Evolutionary conservation across 192 early-diverging fungal species (phyloP), one percentile per base, ranked within the genome.

Genomic region (Oehlia diaphana): DNA sequence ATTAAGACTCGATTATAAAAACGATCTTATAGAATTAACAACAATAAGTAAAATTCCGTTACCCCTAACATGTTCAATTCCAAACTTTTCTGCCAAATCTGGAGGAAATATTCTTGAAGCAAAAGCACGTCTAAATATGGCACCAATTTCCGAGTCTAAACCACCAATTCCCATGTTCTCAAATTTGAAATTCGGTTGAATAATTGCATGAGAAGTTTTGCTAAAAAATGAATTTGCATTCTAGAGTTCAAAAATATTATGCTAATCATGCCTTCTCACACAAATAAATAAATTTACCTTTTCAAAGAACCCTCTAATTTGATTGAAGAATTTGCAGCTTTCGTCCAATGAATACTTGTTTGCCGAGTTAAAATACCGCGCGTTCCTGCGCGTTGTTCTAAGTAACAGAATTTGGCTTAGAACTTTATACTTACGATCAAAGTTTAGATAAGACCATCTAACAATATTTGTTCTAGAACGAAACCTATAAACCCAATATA

Each of bases 81-180:
- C 97, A 62, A 98, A 86, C 81, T 95, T 94, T 81, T 96, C 95
- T 7, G 97, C 96, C 78, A 98, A 85, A 21, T 93, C 89, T 12
- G 95, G 95, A 23, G 98, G 97, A 74, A 97, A 99, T 72, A 97
- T 97, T 70, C 98, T 93, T 9, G 97, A 98, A 0, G 95, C 97
- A 88, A 99, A 99, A 3, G 98, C 98, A 81, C 97, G 93, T 63
- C 98, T 88, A 86, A 99, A 98, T 75, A 99, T 99, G 63, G 89
- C 91, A 81, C 90, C 92, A 74, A 99, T 97, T 81, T 99, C 98
- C 14, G 89, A 83, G 83, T 98, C 97, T 70, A 99, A 88, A 70
- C 98, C 98, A 84, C 98, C 98, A 84, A 99, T 98, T 44, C 98
- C 98, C 84, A 99, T 88, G 78, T 98, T 96, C 82, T 96, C 96